phyloP scores from a whole-genome alignment of 176 grass and related monocot species.

The Zea luxurians region DNA sequence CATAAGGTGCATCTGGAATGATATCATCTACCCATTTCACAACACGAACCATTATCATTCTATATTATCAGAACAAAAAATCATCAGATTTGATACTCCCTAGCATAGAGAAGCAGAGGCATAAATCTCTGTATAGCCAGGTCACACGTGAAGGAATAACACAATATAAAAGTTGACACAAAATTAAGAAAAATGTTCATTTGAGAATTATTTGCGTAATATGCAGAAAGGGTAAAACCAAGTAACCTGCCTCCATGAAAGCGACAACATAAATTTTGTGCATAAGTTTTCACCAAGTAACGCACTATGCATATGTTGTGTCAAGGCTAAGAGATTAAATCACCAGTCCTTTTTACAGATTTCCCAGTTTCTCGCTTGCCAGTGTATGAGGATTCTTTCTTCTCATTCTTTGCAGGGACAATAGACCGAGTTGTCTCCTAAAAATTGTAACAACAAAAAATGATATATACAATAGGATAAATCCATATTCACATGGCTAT shows the following conservation, averaged over 20 bases:
- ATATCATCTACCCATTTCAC: slow-evolving; percentile 93
- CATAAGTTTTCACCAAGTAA: slow-evolving; percentile 29
- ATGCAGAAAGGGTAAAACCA: no score
- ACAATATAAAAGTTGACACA: no score
- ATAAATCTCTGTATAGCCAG: no score
- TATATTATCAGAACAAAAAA: slow-evolving; percentile 25
- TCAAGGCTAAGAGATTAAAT: slow-evolving; percentile 19
- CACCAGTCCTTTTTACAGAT: slow-evolving; percentile 72
- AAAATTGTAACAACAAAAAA: slow-evolving; percentile 35
- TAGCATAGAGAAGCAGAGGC: no score
- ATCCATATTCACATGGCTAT: slow-evolving; percentile 7
- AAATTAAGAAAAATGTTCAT: no score
- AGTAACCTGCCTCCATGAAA: no score
- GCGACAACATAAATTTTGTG: background rate
- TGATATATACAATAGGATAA: slow-evolving; percentile 1
- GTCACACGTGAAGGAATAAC: no score
- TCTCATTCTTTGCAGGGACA: slow-evolving; percentile 54
- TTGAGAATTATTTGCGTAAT: no score
- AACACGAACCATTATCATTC: slow-evolving; percentile 88
- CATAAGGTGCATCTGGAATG: slow-evolving; percentile 88
- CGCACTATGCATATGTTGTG: background rate
- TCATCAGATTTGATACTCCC: no score
- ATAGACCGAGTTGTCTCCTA: slow-evolving; percentile 53
- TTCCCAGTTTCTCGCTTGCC: slow-evolving; percentile 74
- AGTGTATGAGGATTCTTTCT: slow-evolving; percentile 55